Evolutionary conservation across 768 basidiomycete species (phyloP), one percentile per base, ranked within the genome.

Genomic region (Myochromella boudieri): DNA sequence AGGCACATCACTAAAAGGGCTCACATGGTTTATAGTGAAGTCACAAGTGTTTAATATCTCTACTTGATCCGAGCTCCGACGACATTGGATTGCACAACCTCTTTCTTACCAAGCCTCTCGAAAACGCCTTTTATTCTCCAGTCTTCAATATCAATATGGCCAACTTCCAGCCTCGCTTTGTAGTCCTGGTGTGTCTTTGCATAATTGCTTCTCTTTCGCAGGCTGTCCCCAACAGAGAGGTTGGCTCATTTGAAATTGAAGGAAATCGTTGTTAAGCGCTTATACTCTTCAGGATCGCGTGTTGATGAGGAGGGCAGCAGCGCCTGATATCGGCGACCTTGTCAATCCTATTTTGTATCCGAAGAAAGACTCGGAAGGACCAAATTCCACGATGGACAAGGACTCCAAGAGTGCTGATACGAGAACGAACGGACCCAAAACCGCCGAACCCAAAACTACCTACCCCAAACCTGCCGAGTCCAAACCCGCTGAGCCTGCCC

Each of bases 151-250:
- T 18, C 37, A 32, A 9, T 7, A 52, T 52, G 45, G 9, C 42
- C 18, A 27, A 31, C 18, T 21, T 43, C 11, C 46, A 44, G 10
- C 17, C 46, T 36, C 46, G 46, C 20, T 38, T 48, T 34, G n/a
- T 48, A 6, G 20, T 38, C 31, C 37, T 52, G 21, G 24, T 52
- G 37, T 37, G 46, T 18, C 22, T 52, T 11, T 52, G 32, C 17
- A 12, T 38, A 17, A 27, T 39, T 20, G 46, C 37, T 3, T 34
- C 42, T 28, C 26, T 18, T 9, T 42, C 25, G 14, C 17, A 10
- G 9, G 40, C 47, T 11, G 26, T 26, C 3, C 44, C 36, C 36
- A 46, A 11, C 7, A 12, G 24, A 22, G 24, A 46, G 9, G 37
- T 46, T 12, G 38, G 28, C 37, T 20, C 6, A 32, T 17, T 37